phyloP scores from a whole-genome alignment of 805 yeast species.

The Pichia nakasei region DNA sequence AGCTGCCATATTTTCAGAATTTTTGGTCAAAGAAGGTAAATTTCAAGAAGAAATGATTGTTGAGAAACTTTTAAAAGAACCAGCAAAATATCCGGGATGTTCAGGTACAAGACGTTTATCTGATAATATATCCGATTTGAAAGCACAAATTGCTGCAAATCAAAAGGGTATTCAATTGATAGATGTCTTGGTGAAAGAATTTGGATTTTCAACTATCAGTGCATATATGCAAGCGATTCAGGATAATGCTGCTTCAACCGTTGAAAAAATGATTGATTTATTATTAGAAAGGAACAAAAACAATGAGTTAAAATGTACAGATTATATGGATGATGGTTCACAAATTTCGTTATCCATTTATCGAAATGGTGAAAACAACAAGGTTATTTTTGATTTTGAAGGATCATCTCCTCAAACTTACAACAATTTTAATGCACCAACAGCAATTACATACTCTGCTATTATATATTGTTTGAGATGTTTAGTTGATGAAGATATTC shows the following conservation, averaged over 20 bases:
- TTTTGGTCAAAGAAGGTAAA: constrained; percentile 59
- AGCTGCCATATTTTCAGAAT: constrained; percentile 73
- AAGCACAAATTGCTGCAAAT: constrained; percentile 85
- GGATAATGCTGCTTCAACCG: constrained; percentile 66
- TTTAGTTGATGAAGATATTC: constrained; percentile 78
- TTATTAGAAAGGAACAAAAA: constrained; percentile 36
- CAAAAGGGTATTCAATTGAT: constrained; percentile 72
- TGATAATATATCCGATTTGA: constrained; percentile 78
- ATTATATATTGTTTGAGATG: constrained; percentile 81
- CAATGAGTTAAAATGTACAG: constrained; percentile 41
- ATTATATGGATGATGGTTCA: constrained; percentile 78
- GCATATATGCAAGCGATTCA: constrained; percentile 79
- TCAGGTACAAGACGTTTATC: constrained; percentile 79
- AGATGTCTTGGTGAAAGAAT: constrained; percentile 51
- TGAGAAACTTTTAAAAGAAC: constrained; percentile 51
- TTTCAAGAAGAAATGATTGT: constrained; percentile 70
- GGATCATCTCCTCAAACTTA: constrained; percentile 85
- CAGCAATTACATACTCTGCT: constrained; percentile 82
- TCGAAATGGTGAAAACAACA: constrained; percentile 35
- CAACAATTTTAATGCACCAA: constrained; percentile 90
- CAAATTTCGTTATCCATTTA: constrained; percentile 44
- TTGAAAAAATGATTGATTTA: constrained; percentile 42
- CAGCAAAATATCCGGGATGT: constrained; percentile 77
- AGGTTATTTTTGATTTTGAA: constrained; percentile 70
- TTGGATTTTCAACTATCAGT: constrained; percentile 48